A percentile compares a stretch with the other conserved stretches of the same genome.
phyloP scores from a whole-genome alignment of 2,329 filamentous ascomycete species.

The Arthrinium puccinioides region DNA sequence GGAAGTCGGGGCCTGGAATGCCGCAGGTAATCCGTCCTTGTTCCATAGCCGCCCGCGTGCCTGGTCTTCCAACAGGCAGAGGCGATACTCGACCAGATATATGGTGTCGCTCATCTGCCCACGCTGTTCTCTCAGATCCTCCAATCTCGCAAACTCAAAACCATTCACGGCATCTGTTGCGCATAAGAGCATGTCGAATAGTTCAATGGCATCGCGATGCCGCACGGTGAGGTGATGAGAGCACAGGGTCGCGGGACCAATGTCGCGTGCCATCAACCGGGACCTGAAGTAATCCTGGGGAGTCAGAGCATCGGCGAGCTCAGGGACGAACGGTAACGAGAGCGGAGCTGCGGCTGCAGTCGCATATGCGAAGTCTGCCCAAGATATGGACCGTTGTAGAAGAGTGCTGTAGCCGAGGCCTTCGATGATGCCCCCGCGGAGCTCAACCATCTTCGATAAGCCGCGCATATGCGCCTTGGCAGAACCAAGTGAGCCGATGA shows the following conservation, averaged over 20 bases:
- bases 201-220: conserved; percentile 18
- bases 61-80: conserved; percentile 19
- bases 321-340: conserved; percentile 22
- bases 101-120: conserved; percentile 24
- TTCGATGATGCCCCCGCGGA: conserved; percentile 22
- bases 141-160: conserved; percentile 23
- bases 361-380: conserved; percentile 26
- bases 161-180: conserved; percentile 20
- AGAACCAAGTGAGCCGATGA: conserved; percentile 20
- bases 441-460: conserved; percentile 22
- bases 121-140: conserved; percentile 17
- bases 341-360: conserved; percentile 20
- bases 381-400: conserved; percentile 23
- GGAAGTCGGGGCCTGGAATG: background rate
- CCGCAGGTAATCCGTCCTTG: background rate
- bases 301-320: conserved; percentile 18
- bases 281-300: conserved; percentile 19
- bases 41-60: conserved; percentile 10
- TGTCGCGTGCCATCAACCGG: conserved; percentile 14
- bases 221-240: conserved; percentile 11
- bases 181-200: conserved; percentile 22
- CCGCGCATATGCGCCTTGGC: conserved; percentile 24
- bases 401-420: conserved; percentile 21
- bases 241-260: background rate
- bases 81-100: conserved; percentile 22